phyloP scores from a whole-genome alignment of 2,329 filamentous ascomycete genomes.

The Diaporthe sp. region DNA sequence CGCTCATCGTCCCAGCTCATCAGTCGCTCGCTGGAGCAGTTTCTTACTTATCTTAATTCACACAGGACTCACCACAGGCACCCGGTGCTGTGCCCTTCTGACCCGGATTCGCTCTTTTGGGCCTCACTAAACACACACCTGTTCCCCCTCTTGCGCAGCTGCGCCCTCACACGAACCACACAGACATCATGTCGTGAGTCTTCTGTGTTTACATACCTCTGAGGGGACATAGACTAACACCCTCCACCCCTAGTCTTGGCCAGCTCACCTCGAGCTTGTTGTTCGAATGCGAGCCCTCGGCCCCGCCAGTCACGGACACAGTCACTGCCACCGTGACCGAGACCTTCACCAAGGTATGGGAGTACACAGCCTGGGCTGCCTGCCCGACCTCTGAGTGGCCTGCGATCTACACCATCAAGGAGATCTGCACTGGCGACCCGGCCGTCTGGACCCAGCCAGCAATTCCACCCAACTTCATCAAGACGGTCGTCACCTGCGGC shows the following conservation, averaged over 20 bases:
- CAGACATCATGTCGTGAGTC: slow-evolving; percentile 22
- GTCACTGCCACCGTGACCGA: slow-evolving; percentile 44
- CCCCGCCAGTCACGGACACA: slow-evolving; percentile 37
- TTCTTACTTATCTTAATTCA: not conserved
- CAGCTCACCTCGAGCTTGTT: slow-evolving; percentile 42
- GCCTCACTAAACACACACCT: not conserved
- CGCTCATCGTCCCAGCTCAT: not conserved
- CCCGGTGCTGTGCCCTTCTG: not conserved
- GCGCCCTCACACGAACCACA: not conserved
- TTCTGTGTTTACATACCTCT: not conserved
- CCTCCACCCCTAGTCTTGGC: not conserved
- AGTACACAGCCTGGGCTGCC: slow-evolving; percentile 52
- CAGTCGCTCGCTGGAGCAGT: not conserved
- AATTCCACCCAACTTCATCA: slow-evolving; percentile 54
- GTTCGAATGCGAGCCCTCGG: slow-evolving; percentile 44
- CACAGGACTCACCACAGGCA: not conserved
- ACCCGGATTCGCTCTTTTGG: slow-evolving; percentile 5
- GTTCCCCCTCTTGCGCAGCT: not conserved
- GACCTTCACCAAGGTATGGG: slow-evolving; percentile 54
- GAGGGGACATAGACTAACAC: not conserved
- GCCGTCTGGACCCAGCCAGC: slow-evolving; percentile 46
- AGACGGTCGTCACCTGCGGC: slow-evolving; percentile 52
- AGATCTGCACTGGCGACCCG: slow-evolving; percentile 50
- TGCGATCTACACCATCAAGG: slow-evolving; percentile 56
- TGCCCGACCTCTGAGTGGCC: slow-evolving; percentile 53